Percentiles rank a stretch among this genome's conserved stretches.
phyloP scores from a whole-genome alignment of 1,284 basidiomycete genomes.

The Moesziomyces sp. region DNA sequence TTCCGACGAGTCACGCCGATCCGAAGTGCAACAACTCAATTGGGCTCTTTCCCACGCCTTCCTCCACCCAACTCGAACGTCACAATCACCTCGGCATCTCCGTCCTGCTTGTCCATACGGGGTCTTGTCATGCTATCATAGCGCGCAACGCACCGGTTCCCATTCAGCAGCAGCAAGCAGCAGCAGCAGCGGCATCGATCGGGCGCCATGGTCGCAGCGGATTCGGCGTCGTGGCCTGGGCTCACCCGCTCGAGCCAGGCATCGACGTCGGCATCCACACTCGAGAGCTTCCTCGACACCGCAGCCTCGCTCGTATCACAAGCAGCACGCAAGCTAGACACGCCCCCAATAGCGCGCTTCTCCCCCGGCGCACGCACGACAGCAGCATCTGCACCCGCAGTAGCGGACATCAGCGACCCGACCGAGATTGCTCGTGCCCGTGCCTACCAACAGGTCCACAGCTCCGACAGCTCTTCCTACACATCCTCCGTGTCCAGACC shows the following conservation, averaged over 20 bases:
- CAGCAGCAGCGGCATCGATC: background rate
- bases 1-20: background rate
- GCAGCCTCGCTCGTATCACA: constrained; percentile 18
- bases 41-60: background rate
- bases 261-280: constrained; percentile 40
- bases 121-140: background rate
- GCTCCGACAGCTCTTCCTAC: constrained; percentile 1
- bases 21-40: background rate
- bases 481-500: constrained; percentile 2
- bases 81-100: background rate
- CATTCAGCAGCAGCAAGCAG: background rate
- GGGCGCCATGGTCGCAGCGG: constrained; percentile 4
- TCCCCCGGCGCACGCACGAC: background rate
- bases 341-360: constrained; percentile 32
- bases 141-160: background rate
- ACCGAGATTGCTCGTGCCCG: constrained; percentile 29
- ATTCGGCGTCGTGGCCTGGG: constrained; percentile 5
- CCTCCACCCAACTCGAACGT: background rate
- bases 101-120: too few species aligned
- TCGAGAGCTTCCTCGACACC: constrained; percentile 35
- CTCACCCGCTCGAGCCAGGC: constrained; percentile 41
- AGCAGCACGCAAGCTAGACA: constrained; percentile 1
- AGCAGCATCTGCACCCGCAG: background rate
- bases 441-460: constrained; percentile 24
- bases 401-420: constrained; percentile 7